A percentile compares a stretch with the other conserved stretches of the same genome.
These are phyloP conservation scores for Pachysolen tannophilus DNA, from an alignment of 805 yeast species.

Conservation along the genomic window DNA sequence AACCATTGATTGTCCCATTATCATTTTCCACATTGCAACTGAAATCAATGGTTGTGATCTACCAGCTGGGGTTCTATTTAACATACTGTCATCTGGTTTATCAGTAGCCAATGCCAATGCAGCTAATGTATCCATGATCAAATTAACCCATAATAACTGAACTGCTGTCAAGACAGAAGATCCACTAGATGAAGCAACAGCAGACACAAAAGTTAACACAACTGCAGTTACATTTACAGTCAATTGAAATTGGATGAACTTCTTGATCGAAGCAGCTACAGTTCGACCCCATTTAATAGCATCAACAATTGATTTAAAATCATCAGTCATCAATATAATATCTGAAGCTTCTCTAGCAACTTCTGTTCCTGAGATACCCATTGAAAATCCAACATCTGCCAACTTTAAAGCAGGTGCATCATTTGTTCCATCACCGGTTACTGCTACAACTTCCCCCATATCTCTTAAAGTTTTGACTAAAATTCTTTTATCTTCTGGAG, in stretches of 20 bases:
- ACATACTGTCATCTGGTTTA: conserved; percentile 78
- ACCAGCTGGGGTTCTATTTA: conserved; percentile 79
- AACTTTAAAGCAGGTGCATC: conserved; percentile 96
- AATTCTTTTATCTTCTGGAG: conserved; percentile 90
- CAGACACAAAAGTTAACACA: conserved; percentile 83
- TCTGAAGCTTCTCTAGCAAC: conserved; percentile 98
- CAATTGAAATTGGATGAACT: conserved; percentile 92
- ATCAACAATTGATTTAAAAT: conserved; percentile 87
- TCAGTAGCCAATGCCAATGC: conserved; percentile 97
- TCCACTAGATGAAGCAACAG: conserved; percentile 76
- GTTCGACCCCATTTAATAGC: conserved; percentile 99
- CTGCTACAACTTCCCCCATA: conserved; percentile 93
- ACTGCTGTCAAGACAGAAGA: conserved; percentile 92
- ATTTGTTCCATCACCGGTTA: conserved; percentile 98
- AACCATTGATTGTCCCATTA: conserved; percentile 72
- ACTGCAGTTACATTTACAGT: conserved; percentile 98
- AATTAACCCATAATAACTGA: conserved; percentile 93
- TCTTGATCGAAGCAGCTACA: conserved; percentile 88
- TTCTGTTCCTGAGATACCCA: conserved; percentile 98
- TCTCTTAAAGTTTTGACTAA: conserved; percentile 74
- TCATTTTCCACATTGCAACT: conserved; percentile 98
- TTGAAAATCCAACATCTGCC: conserved; percentile 97
- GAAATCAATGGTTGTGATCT: conserved; percentile 73
- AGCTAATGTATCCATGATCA: conserved; percentile 97
- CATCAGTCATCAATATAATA: conserved; percentile 88